These are phyloP conservation scores for Rosa lucieae DNA, from an alignment of 306 rosid species.

Conservation along the genomic window DNA sequence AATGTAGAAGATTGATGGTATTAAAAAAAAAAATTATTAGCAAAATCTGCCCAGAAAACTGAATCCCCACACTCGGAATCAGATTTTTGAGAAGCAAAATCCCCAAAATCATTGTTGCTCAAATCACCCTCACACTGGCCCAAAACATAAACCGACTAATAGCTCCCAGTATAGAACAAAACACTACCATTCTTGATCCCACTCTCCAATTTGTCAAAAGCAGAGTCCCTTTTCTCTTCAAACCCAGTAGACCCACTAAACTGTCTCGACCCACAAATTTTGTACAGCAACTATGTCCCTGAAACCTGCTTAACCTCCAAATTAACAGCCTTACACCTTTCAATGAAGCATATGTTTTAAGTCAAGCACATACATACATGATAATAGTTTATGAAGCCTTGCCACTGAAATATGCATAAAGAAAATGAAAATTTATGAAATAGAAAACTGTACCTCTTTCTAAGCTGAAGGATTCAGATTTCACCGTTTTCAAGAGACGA, in stretches of 20 bases:
- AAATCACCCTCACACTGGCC: slow-evolving; percentile 90
- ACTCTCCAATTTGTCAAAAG: slow-evolving; percentile 62
- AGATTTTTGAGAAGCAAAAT: slow-evolving; percentile 47
- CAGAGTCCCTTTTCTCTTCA: slow-evolving; percentile 50
- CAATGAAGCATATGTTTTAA: no score
- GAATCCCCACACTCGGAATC: slow-evolving; percentile 52
- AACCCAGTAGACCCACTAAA: slow-evolving; percentile 59
- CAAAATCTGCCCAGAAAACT: slow-evolving; percentile 66
- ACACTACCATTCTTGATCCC: slow-evolving; percentile 53
- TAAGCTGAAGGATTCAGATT: no score
- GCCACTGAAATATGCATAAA: no score
- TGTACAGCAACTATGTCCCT: slow-evolving; percentile 50
- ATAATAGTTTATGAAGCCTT: no score
- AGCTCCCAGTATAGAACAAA: slow-evolving; percentile 70
- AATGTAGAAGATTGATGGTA: no score
- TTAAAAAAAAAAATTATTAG: no score
- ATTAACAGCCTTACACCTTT: no score
- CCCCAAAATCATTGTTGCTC: slow-evolving; percentile 57
- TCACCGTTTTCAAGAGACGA: no score
- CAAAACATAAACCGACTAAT: slow-evolving; percentile 64
- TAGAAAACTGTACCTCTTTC: no score
- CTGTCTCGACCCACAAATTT: slow-evolving; percentile 53
- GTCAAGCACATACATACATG: no score
- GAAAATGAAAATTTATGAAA: no score
- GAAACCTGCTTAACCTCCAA: slow-evolving; percentile 42